Evolutionary conservation across 768 basidiomycete genomes (phyloP).

Genomic region (Suillus subaureus): DNA sequence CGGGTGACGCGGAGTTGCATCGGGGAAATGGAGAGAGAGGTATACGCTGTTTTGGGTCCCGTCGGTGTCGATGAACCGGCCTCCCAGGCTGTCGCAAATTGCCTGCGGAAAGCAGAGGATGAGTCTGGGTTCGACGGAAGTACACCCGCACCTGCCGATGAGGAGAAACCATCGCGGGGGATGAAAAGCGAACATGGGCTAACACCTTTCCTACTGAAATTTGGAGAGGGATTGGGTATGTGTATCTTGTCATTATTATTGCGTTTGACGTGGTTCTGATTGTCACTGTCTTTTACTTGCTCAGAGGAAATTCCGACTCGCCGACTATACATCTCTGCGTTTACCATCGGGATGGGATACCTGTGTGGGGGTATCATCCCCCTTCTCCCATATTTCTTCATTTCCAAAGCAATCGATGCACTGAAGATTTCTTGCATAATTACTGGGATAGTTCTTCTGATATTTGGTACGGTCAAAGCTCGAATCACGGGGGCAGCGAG

Average conservation of each 20-base stretch:
- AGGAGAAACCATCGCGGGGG: slow-evolving; percentile 57
- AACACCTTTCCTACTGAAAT: slow-evolving; percentile 93
- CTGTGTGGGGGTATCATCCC: slow-evolving; percentile 93
- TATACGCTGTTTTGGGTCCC: slow-evolving; percentile 82
- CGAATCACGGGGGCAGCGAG: slow-evolving; percentile 79
- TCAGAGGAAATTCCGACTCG: slow-evolving; percentile 86
- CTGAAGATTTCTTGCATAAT: slow-evolving; percentile 76
- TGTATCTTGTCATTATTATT: slow-evolving; percentile 13
- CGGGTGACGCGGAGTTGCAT: slow-evolving; percentile 89
- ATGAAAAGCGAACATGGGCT: slow-evolving; percentile 84
- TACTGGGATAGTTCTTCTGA: slow-evolving; percentile 82
- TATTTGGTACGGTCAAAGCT: slow-evolving; percentile 92
- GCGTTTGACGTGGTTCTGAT: background rate
- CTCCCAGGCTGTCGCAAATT: slow-evolving; percentile 76
- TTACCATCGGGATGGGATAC: slow-evolving; percentile 96
- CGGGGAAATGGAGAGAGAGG: slow-evolving; percentile 97
- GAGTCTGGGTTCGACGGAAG: slow-evolving; percentile 28
- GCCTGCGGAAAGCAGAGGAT: slow-evolving; percentile 68
- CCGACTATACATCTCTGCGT: slow-evolving; percentile 86
- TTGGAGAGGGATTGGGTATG: slow-evolving; percentile 87
- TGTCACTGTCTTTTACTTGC: background rate
- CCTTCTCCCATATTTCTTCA: slow-evolving; percentile 90
- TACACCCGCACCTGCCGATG: slow-evolving; percentile 38
- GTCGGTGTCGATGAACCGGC: slow-evolving; percentile 87
- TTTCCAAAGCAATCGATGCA: slow-evolving; percentile 65